These are phyloP conservation scores for Hyaloscypha variabilis DNA, from an alignment of 495 filamentous ascomycete species.

Conservation along the genomic window DNA sequence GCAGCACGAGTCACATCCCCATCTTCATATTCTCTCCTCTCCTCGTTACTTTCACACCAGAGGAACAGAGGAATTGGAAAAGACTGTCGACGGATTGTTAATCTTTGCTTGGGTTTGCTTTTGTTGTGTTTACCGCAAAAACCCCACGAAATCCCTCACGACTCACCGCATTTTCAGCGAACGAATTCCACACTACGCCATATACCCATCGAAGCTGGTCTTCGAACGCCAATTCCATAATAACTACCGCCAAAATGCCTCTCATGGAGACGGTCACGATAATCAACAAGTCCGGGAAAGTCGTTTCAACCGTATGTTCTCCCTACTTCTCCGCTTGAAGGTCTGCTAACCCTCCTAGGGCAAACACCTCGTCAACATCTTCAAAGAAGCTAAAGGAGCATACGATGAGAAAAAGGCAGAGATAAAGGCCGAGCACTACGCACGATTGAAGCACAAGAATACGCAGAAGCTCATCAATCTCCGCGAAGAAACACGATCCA, in stretches of 20 bases:
- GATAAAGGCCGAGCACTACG: slow-evolving; percentile 65
- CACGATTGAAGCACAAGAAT: slow-evolving; percentile 43
- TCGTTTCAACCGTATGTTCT: slow-evolving; percentile 80
- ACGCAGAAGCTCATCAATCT: slow-evolving; percentile 25
- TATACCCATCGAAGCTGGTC: slow-evolving; percentile 28
- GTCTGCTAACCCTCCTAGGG: slow-evolving; percentile 53
- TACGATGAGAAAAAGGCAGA: slow-evolving; percentile 84
- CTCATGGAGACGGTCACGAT: slow-evolving; percentile 77
- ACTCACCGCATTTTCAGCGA: slow-evolving; percentile 23
- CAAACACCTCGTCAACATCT: slow-evolving; percentile 83
- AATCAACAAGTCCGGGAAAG: slow-evolving; percentile 89
- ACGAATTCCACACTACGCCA: not conserved
- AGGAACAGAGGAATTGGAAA: not conserved
- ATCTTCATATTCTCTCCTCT: slow-evolving; percentile 5
- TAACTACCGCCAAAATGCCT: slow-evolving; percentile 43
- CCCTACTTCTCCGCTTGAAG: not conserved
- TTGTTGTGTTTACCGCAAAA: slow-evolving; percentile 11
- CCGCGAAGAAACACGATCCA: slow-evolving; percentile 42
- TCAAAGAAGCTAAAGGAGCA: slow-evolving; percentile 84
- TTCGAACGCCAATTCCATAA: slow-evolving; percentile 18
- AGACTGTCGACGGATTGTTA: not conserved
- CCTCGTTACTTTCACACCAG: not conserved
- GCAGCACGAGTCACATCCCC: not conserved
- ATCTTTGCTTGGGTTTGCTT: not conserved
- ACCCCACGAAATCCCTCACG: not conserved